phyloP scores from a whole-genome alignment of 176 grass and related monocot genomes.

The Avena eriantha region DNA sequence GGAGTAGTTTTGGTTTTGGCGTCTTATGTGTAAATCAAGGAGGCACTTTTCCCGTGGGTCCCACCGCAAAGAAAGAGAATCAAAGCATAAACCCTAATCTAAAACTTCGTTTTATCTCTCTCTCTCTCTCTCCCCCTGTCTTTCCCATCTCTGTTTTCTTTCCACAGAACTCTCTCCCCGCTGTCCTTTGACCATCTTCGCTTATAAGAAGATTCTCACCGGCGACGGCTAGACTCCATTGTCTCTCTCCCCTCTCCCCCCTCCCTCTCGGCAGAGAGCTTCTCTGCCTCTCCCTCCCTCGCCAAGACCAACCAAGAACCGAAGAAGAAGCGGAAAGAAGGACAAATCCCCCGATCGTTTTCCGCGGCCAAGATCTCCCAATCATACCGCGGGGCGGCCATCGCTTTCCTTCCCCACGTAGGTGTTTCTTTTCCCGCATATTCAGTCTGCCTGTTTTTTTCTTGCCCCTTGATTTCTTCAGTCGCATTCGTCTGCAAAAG shows the following conservation, averaged over 20 bases:
- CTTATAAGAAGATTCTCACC: slow-evolving; percentile 48
- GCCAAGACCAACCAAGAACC: neutral
- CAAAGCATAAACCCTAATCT: slow-evolving; percentile 19
- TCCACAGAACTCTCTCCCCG: neutral
- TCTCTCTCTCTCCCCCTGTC: no score
- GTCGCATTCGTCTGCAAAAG: neutral
- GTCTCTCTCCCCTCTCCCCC: neutral
- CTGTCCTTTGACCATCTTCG: slow-evolving; percentile 48
- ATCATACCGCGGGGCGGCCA: slow-evolving; percentile 56
- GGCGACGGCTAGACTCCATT: slow-evolving; percentile 30
- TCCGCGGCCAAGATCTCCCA: slow-evolving; percentile 67
- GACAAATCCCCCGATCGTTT: slow-evolving; percentile 49
- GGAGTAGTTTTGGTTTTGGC: no score
- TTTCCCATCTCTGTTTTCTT: no score
- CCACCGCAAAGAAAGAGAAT: neutral
- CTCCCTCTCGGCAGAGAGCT: neutral
- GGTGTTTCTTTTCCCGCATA: slow-evolving; percentile 12
- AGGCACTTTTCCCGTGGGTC: neutral
- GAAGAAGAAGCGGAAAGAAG: slow-evolving; percentile 1
- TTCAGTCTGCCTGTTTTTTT: neutral
- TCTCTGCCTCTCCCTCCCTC: neutral
- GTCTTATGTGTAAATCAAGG: no score
- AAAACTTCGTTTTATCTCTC: neutral
- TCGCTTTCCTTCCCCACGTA: slow-evolving; percentile 52
- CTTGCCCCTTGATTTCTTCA: neutral